Percentiles rank a stretch among this genome's conserved stretches.
These are phyloP conservation scores for Selaginella tamariscina DNA, from an alignment of 75 land plant genomes.

Conservation along the genomic window DNA sequence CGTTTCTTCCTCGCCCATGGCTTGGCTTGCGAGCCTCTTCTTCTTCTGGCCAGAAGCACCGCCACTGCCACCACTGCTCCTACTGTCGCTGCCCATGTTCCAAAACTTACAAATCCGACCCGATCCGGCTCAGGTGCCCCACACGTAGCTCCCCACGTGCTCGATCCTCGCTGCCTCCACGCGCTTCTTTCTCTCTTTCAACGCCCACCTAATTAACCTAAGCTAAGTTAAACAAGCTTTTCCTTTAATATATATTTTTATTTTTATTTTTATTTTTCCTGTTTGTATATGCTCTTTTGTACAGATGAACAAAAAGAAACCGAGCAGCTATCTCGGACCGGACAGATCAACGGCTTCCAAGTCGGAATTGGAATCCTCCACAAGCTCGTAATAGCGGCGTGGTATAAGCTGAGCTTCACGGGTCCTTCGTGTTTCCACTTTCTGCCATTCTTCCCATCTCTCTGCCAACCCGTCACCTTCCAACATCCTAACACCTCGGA, in stretches of 20 bases:
- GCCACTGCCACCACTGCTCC: not conserved
- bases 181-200: too few species aligned
- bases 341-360: conserved; percentile 21
- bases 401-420: conserved; percentile 12
- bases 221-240: too few species aligned
- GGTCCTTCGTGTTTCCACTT: conserved; percentile 22
- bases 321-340: conserved; percentile 24
- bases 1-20: not conserved
- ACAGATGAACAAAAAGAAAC: too few species aligned
- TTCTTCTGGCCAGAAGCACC: too few species aligned
- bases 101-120: not conserved
- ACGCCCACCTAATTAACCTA: too few species aligned
- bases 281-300: too few species aligned
- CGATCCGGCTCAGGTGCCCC: not conserved
- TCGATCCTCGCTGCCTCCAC: too few species aligned
- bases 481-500: conserved; percentile 39
- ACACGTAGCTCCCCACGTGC: not conserved
- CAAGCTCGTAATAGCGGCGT: conserved; percentile 25
- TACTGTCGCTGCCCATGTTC: not conserved
- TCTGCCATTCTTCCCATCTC: conserved; percentile 39
- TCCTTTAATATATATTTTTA: too few species aligned
- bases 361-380: conserved; percentile 21
- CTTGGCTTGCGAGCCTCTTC: not conserved
- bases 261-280: too few species aligned
- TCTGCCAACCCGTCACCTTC: conserved; percentile 41